Evolutionary conservation across 208 protist species (phyloP), one percentile per base, ranked within the genome.

Genomic region (Porcisia hertigi): DNA sequence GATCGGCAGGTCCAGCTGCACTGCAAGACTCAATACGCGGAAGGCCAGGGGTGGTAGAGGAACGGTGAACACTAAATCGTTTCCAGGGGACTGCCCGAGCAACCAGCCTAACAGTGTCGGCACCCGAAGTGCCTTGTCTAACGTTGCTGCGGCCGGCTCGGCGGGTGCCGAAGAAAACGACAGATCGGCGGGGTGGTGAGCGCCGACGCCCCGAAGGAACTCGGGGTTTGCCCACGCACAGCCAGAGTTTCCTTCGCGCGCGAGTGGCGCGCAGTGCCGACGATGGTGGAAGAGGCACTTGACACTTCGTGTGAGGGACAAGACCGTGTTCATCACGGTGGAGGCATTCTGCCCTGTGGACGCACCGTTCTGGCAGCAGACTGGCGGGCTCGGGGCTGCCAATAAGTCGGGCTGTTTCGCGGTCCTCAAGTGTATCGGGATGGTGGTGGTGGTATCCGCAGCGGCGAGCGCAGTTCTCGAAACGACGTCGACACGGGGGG

Each of bases 21-120:
- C 39, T 16, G 69, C 76, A 5, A 71, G 73, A 11, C 77, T 43
- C 36, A 92, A 57, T 11, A 90, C 71, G 34, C 81, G 88, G 55
- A 92, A 92, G 41, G 82, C 84, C 14, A 92, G 80, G 6, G 88
- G 86, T 23, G 88, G 81, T 45, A 92, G 69, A 36, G 83, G 88
- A 11, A 84, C 53, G 59, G 86, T 54, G 43, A 92, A 85, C 30
- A 80, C 69, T 7, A 81, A 73, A 0, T 80, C 86, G 69, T 90
- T 92, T n/a, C 78, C 66, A 9, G 83, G 23, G 9, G 76, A 39
- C 77, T 85, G 87, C 45, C 88, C 86, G 2, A 92, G 45, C 16
- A 92, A 79, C 81, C 83, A 92, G 30, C 88, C 88, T 20, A 92
- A 66, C 72, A 82, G 43, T 64, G 55, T 45, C 20, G 81, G 77